Percentiles rank a stretch among this genome's conserved stretches.
phyloP scores from a whole-genome alignment of 164 flowering plant species.

The Platanus orientalis region DNA sequence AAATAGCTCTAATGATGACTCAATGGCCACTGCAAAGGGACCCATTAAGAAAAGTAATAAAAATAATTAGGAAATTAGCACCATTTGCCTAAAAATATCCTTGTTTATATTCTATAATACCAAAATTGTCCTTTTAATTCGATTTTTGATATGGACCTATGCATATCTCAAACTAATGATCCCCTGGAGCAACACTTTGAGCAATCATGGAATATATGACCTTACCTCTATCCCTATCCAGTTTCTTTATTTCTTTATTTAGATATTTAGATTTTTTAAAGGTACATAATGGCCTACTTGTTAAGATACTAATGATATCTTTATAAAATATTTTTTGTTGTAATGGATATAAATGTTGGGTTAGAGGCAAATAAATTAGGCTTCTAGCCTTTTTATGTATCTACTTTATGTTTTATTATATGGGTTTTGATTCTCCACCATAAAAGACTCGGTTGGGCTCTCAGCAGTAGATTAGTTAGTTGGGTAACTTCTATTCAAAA shows the following conservation, averaged over 20 bases:
- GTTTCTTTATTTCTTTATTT: not conserved
- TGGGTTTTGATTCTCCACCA: not conserved
- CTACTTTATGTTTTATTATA: not conserved
- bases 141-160: not conserved
- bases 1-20: constrained; percentile 19
- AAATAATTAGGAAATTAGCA: not conserved
- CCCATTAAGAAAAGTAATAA: not conserved
- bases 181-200: not conserved
- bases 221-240: not conserved
- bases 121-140: not conserved
- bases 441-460: not conserved
- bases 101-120: not conserved
- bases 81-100: not conserved
- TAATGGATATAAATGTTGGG: too few species aligned
- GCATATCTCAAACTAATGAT: not conserved
- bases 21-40: constrained; percentile 19
- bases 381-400: not conserved
- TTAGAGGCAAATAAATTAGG: not conserved
- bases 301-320: not conserved
- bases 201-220: not conserved
- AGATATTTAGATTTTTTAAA: not conserved
- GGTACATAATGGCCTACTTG: not conserved
- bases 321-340: not conserved
- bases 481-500: too few species aligned
- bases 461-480: not conserved